A percentile compares a stretch with the other conserved stretches of the same genome.
Conservation (phyloP, 2,329 filamentous ascomycete species). For the Fusarium penzigii region DNA sequence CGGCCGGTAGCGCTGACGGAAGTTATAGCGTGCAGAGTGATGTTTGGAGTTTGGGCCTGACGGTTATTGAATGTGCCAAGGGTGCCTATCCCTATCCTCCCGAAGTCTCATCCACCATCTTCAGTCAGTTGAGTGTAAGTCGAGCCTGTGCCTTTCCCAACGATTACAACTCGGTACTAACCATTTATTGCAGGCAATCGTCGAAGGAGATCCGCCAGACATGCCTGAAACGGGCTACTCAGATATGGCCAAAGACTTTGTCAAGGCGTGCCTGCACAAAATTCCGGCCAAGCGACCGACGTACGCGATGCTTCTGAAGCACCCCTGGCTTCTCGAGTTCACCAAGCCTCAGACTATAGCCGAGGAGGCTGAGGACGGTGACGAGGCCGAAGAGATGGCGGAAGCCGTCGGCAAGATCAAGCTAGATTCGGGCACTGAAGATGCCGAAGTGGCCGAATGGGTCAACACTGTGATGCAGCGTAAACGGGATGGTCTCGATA, state of each 20-base stretch:
- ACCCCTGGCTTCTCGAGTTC: constrained; percentile 81
- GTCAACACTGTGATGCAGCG: constrained; percentile 68
- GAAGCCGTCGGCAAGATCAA: constrained; percentile 48
- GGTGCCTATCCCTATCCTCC: constrained; percentile 95
- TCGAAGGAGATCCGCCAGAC: constrained; percentile 92
- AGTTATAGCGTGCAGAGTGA: constrained; percentile 98
- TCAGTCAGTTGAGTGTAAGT: constrained; percentile 94
- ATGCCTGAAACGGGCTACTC: constrained; percentile 81
- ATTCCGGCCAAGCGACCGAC: constrained; percentile 89
- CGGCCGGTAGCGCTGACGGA: constrained; percentile 69
- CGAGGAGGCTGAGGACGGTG: constrained; percentile 68
- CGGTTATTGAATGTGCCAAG: constrained; percentile 93
- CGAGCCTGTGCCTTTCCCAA: background rate
- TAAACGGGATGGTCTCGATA: constrained; percentile 51
- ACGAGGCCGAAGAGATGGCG: constrained; percentile 45
- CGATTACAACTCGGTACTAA: constrained; percentile 13
- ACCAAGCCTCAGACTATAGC: constrained; percentile 74
- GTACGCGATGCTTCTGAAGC: constrained; percentile 84
- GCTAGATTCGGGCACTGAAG: constrained; percentile 51
- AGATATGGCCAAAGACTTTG: constrained; percentile 79
- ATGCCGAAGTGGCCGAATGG: constrained; percentile 86
- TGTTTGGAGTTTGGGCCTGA: constrained; percentile 93
- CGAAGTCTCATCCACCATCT: constrained; percentile 97
- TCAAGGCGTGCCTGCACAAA: constrained; percentile 88
- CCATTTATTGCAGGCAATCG: constrained; percentile 71